Evolutionary conservation across 1,284 basidiomycete genomes (phyloP).

Genomic region (Hemileia vastatrix): DNA sequence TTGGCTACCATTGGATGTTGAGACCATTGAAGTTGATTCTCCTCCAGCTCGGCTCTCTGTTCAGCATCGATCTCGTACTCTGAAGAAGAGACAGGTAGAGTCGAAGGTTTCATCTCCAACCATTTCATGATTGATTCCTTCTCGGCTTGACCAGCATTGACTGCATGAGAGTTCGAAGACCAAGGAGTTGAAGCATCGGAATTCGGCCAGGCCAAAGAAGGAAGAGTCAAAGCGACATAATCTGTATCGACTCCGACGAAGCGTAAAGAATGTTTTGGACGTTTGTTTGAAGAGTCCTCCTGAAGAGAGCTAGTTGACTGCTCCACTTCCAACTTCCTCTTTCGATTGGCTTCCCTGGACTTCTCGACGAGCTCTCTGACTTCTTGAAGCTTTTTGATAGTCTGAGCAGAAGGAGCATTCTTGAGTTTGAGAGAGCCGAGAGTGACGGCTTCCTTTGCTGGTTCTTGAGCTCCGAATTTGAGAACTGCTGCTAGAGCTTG

Average conservation of each 20-base stretch:
- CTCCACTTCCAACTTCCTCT: background rate
- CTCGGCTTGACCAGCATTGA: background rate
- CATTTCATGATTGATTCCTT: background rate
- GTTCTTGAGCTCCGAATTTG: background rate
- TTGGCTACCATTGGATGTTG: conserved; percentile 39
- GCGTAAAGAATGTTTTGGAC: background rate
- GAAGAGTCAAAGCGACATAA: background rate
- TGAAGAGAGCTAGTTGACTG: background rate
- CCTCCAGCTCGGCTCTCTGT: background rate
- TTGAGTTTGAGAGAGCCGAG: background rate
- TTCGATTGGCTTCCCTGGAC: background rate
- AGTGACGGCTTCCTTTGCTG: background rate
- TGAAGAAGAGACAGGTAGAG: background rate
- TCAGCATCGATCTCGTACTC: background rate
- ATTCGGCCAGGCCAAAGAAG: background rate
- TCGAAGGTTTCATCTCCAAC: background rate
- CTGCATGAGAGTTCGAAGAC: background rate
- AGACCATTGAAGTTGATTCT: conserved; percentile 14
- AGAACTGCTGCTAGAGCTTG: background rate
- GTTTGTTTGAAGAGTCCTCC: background rate
- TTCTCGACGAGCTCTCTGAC: background rate
- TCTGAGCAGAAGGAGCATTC: background rate
- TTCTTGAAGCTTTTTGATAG: background rate
- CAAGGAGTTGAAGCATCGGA: background rate
- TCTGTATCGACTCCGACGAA: background rate